Evolutionary conservation across 2,329 filamentous ascomycete species (phyloP), one percentile per base, ranked within the genome.

Genomic region (Cryphonectria japonica): DNA sequence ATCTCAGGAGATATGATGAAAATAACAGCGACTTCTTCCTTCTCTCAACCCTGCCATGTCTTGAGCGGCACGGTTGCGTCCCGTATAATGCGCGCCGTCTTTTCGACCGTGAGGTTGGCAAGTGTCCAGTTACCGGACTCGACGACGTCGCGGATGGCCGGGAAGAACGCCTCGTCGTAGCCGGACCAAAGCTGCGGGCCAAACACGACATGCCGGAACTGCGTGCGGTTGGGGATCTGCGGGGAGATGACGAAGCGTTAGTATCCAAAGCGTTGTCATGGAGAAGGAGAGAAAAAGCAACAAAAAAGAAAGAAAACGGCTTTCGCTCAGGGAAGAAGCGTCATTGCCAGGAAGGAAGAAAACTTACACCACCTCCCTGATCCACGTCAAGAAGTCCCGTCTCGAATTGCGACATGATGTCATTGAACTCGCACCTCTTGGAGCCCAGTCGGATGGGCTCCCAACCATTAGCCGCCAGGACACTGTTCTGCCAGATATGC

Each of bases 151-250:
- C 93, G 87, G 69, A 98, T 92, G n/a, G 91, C 91, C 0, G 95
- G 95, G 82, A 97, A 97, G 73, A 88, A 88, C 0, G 88, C 87
- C 69, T 88, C 87, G 43, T 92, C 87, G 75, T 91, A 88, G 52
- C 87, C 89, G 46, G 90, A 91, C 91, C 93, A 95, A 2, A 89
- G 84, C 77, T 93, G 89, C 0, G 96, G 96, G 1, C 93, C 95
- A 78, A 95, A 97, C 70, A 99, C 83, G 77, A 97, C 87, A 81
- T 98, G 96, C 80, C 97, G 97, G 86, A 94, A 99, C 82, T 98
- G 96, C 6, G 92, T 93, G 74, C 95, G 91, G 76, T 93, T 93
- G 54, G 93, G 93, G 5, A 97, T 87, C 92, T 94, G 69, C 66
- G 14, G 61, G 14, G 61, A 69, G 7, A 7, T 1, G 64, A 43